Base-by-base conservation (phyloP, 257 asterid genomes). In the Leptodermis oblonga region DNA sequence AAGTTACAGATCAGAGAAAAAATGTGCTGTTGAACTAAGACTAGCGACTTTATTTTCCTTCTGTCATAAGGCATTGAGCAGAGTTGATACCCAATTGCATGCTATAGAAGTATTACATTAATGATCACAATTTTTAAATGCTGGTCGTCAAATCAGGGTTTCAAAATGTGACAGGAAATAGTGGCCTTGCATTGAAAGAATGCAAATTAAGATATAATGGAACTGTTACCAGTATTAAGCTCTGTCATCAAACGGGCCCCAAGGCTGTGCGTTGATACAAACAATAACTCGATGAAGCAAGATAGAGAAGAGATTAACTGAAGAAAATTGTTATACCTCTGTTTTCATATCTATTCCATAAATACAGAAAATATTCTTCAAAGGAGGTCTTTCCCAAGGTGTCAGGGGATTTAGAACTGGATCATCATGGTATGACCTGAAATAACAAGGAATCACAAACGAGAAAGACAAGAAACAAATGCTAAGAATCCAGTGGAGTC, bases 321-420 rank as follows among this genome's bases (percentile, higher is more conserved):
- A 31, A 61, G 55, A 74, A 75, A 58, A 62, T 76, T 60, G 71
- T 73, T 12, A 74, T 87, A 94, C 99, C 97, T 94, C 97, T 58
- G 99, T 94, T 86, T 87, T 94, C 73, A 76, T 80, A 76, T 89
- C 99, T 67, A 72, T 71, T 70, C 99, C 99, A 72, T 94, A 94
- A 62, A 94, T 94, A 79, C 99, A 94, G 74, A 89, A 94, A 60
- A 94, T 90, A 79, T 94, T 94, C 88, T 91, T 94, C 74, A 94
- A 82, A 56, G 99, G 99, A 76, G 99, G 99, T 81, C 99, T 89
- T 68, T 94, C 99, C 97, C 97, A 94, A 23, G 99, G 99, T 66
- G 99, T 94, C 67, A 94, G 83, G 77, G 99, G 99, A 85, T 94
- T 94, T 76, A 90, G 83, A 84, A 91, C 94, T 51, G 97, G 96